These are phyloP conservation scores for Lodderomyces parapsilosis DNA, from an alignment of 1,139 yeast genomes.

Conservation along the genomic window DNA sequence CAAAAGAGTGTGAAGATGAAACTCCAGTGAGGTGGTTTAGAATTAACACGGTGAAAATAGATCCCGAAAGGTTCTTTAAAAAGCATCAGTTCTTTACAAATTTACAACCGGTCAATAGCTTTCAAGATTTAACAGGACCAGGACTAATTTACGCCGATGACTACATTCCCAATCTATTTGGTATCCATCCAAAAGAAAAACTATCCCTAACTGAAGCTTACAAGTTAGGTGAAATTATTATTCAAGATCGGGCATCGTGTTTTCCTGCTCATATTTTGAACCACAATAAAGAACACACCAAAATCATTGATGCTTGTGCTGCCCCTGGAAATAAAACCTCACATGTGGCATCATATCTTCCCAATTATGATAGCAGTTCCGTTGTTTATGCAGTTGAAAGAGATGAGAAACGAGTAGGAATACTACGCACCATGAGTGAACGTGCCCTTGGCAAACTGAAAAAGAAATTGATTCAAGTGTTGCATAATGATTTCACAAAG, in stretches of 20 bases:
- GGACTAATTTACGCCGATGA: slow-evolving; percentile 71
- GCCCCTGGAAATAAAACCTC: slow-evolving; percentile 99
- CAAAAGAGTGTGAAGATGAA: slow-evolving; percentile 46
- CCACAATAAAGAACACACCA: slow-evolving; percentile 40
- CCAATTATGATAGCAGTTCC: slow-evolving; percentile 8
- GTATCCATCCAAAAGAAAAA: slow-evolving; percentile 73
- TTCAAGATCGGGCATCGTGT: slow-evolving; percentile 96
- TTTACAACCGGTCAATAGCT: slow-evolving; percentile 46
- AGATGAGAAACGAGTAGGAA: slow-evolving; percentile 68
- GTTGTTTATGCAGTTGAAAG: slow-evolving; percentile 81
- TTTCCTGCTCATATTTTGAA: slow-evolving; percentile 86
- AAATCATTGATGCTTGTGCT: slow-evolving; percentile 89
- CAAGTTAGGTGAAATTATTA: slow-evolving; percentile 72
- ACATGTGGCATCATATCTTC: slow-evolving; percentile 70
- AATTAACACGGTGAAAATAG: slow-evolving; percentile 55
- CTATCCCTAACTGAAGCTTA: slow-evolving; percentile 60
- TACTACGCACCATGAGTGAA: slow-evolving; percentile 74
- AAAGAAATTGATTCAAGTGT: slow-evolving; percentile 56
- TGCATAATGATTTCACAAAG: slow-evolving; percentile 81
- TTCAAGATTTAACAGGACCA: slow-evolving; percentile 44
- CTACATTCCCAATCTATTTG: slow-evolving; percentile 72
- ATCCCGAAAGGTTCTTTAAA: slow-evolving; percentile 40
- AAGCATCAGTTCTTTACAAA: slow-evolving; percentile 40
- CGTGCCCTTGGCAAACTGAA: slow-evolving; percentile 65
- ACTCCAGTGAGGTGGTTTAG: slow-evolving; percentile 92